phyloP scores from a whole-genome alignment of 106 monocot genomes.

The Platanthera guangdongensis region DNA sequence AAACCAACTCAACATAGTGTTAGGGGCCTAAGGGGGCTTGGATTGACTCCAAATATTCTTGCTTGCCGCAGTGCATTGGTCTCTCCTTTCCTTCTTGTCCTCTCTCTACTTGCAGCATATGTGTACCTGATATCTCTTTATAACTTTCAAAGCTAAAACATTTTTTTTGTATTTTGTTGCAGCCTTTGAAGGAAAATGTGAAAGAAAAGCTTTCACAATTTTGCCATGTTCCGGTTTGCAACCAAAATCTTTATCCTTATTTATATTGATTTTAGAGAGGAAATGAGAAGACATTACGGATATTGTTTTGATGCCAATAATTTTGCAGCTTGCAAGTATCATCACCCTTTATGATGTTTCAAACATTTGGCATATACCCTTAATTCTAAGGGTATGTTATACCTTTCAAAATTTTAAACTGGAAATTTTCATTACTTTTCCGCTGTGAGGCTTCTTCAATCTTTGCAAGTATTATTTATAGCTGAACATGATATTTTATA shows the following conservation, averaged over 20 bases:
- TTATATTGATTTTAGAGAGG: background rate
- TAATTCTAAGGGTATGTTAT: slow-evolving; percentile 26
- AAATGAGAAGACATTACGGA: background rate
- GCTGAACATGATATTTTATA: background rate
- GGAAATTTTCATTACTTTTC: background rate
- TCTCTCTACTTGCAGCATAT: background rate
- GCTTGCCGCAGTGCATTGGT: slow-evolving; percentile 50
- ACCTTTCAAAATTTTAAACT: background rate
- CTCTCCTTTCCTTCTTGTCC: background rate
- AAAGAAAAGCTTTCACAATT: slow-evolving; percentile 60
- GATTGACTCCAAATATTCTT: slow-evolving; percentile 44
- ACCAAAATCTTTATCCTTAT: background rate
- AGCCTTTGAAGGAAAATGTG: slow-evolving; percentile 56
- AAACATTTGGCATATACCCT: slow-evolving; percentile 57
- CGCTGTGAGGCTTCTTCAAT: background rate
- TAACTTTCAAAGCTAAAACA: background rate
- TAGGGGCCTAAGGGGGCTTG: slow-evolving; percentile 38
- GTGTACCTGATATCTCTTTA: background rate
- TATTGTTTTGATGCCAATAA: background rate
- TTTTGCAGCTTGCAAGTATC: slow-evolving; percentile 40
- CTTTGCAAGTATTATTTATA: background rate
- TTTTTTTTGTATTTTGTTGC: slow-evolving; percentile 4
- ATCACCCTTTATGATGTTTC: slow-evolving; percentile 56
- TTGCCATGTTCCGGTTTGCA: slow-evolving; percentile 49
- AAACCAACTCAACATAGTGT: slow-evolving; percentile 57